Percentiles rank a stretch among this genome's conserved stretches.
phyloP scores from a whole-genome alignment of 768 basidiomycete genomes.

The Amanita subjunquillea region DNA sequence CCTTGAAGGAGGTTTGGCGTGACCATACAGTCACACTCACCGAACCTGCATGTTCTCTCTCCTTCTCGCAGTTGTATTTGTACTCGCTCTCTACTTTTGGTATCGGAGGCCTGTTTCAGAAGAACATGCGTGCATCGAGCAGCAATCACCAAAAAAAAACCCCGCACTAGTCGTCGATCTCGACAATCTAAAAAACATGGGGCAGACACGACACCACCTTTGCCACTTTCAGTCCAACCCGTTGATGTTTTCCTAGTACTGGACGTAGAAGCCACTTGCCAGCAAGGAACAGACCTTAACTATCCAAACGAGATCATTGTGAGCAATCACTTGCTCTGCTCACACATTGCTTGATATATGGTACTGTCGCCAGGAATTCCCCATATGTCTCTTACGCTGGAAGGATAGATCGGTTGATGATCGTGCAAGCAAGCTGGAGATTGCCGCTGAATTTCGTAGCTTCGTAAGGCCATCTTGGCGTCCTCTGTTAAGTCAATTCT shows the following conservation, averaged over 20 bases:
- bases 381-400: slow-evolving; percentile 85
- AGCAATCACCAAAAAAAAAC: neutral
- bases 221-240: slow-evolving; percentile 24
- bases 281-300: slow-evolving; percentile 55
- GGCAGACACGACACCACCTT: neutral
- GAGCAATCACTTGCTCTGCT: slow-evolving; percentile 17
- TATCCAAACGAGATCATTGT: slow-evolving; percentile 97
- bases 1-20: slow-evolving; percentile 10
- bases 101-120: neutral
- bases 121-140: too few relatives aligned
- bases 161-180: neutral
- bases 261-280: slow-evolving; percentile 85
- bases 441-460: slow-evolving; percentile 76
- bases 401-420: slow-evolving; percentile 44
- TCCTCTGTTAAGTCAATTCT: slow-evolving; percentile 74
- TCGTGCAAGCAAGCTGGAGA: slow-evolving; percentile 46
- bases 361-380: slow-evolving; percentile 64
- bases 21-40: neutral
- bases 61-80: neutral
- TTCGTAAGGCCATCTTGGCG: slow-evolving; percentile 86
- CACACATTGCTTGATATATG: neutral
- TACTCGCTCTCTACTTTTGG: neutral
- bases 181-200: slow-evolving; percentile 1
- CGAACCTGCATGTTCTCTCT: neutral
- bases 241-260: slow-evolving; percentile 80